A percentile compares a stretch with the other conserved stretches of the same genome.
phyloP scores from a whole-genome alignment of 176 grass and related monocot genomes.

The Aechmea fasciata region DNA sequence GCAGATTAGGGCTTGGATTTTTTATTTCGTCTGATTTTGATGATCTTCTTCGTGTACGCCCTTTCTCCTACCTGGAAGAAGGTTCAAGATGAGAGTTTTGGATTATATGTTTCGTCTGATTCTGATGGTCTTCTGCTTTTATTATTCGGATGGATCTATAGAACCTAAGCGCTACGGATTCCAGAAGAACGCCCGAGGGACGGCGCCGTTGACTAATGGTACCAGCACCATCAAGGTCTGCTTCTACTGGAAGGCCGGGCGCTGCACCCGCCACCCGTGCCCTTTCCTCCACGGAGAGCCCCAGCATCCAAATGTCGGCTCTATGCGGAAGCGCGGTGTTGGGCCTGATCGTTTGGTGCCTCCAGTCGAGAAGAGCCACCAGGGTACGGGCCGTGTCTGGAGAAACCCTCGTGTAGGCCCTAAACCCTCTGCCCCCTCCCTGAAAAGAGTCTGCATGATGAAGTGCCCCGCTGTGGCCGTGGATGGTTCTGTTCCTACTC shows the following conservation, averaged over 20 bases:
- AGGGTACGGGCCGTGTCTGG: constrained; percentile 40
- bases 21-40: no score
- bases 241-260: constrained; percentile 15
- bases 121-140: not conserved
- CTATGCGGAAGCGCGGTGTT: not conserved
- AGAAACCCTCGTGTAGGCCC: constrained; percentile 36
- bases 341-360: not conserved
- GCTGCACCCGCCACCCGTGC: constrained; percentile 10
- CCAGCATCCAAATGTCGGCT: not conserved
- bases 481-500: no score
- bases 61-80: no score
- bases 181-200: not conserved
- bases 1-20: no score
- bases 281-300: constrained; percentile 17
- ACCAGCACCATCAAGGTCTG: constrained; percentile 16
- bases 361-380: constrained; percentile 3
- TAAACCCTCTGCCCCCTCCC: constrained; percentile 7
- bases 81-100: no score
- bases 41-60: no score
- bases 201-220: not conserved
- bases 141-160: not conserved
- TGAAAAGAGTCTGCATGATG: no score
- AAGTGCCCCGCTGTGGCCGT: no score
- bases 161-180: not conserved
- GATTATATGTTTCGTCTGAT: not conserved